Base-by-base conservation (phyloP, 1,284 basidiomycete species). In the Inonotus hispidus region DNA sequence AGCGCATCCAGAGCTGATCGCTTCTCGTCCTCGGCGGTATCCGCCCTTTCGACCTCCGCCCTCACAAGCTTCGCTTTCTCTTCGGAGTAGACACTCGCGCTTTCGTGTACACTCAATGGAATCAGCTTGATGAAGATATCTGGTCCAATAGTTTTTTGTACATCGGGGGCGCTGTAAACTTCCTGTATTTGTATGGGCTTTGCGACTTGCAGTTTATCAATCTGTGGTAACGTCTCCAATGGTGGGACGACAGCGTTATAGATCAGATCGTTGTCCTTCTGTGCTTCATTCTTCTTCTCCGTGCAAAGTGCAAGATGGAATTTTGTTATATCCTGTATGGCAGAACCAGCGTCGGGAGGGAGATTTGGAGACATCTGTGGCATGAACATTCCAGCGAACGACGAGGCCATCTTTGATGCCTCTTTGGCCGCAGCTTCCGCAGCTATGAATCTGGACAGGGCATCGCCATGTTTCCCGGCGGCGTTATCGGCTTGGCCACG, bases 21-120 rank as follows among this genome's bases (percentile, higher is more conserved):
- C 38, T 86, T 82, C 72, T 97, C 93, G 0, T 80, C 88, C 68
- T 98, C 93, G 0, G 90, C 88, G 13, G 85, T 74, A 65, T 98
- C 95, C 0, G 87, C 87, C 52, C 87, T 84, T 78, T 98, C 95
- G 1, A 91, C 88, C 71, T 98, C 95, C 1, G 80, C 85, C 41
- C 97, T 82, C 1, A 94, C 93, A 25, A 99, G 79, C 74, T 99
- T 98, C 14, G 96, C 97, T 75, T 99, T 98, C 77, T 99, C 97
- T 73, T 99, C 96, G 1, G 93, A 96, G 74, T 99, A 99, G 16
- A 99, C 87, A 61, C 89, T 93, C 5, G 97, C 95, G 66, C 90
- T 92, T 75, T 98, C 95, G 72, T 98, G 95, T 3, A 99, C 95
- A 64, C 92, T 92, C 37, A 99, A 78, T 6, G 97, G 96, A 23